These are phyloP conservation scores for Claviceps quebecensis DNA, from an alignment of 2,329 filamentous ascomycete species.

Conservation along the genomic window DNA sequence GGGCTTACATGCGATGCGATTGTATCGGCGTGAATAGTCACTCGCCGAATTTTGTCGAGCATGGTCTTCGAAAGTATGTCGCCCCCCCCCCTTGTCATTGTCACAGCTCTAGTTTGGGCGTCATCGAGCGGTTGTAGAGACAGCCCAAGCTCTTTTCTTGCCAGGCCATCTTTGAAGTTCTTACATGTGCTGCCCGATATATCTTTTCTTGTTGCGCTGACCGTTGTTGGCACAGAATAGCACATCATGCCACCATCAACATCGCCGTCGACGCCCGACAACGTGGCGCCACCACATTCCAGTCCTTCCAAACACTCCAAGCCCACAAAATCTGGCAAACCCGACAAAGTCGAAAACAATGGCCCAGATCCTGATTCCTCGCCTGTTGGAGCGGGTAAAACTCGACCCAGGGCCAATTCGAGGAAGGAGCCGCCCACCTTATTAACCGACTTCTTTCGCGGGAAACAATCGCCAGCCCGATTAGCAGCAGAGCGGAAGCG, in stretches of 20 bases:
- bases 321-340: slow-evolving; percentile 1
- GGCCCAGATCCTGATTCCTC: slow-evolving; percentile 24
- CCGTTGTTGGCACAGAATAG: slow-evolving; percentile 5
- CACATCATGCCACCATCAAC: slow-evolving; percentile 12
- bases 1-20: neutral
- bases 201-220: slow-evolving; percentile 4
- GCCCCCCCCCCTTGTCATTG: neutral
- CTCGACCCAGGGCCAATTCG: slow-evolving; percentile 21
- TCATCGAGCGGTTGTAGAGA: neutral
- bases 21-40: neutral
- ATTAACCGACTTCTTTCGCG: slow-evolving; percentile 42
- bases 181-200: neutral
- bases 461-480: slow-evolving; percentile 41
- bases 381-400: slow-evolving; percentile 21
- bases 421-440: slow-evolving; percentile 31
- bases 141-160: neutral
- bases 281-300: slow-evolving; percentile 7
- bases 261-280: slow-evolving; percentile 6
- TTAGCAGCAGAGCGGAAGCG: slow-evolving; percentile 36
- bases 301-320: slow-evolving; percentile 5
- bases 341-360: slow-evolving; percentile 6
- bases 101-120: slow-evolving; percentile 1
- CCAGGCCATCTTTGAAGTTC: neutral
- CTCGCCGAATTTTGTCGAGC: too few relatives aligned
- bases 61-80: too few relatives aligned